A percentile compares a stretch with the other conserved stretches of the same genome.
Evolutionary conservation across 192 early-diverging fungal genomes (phyloP).

Genomic region (Dimargaris cristalligena): DNA sequence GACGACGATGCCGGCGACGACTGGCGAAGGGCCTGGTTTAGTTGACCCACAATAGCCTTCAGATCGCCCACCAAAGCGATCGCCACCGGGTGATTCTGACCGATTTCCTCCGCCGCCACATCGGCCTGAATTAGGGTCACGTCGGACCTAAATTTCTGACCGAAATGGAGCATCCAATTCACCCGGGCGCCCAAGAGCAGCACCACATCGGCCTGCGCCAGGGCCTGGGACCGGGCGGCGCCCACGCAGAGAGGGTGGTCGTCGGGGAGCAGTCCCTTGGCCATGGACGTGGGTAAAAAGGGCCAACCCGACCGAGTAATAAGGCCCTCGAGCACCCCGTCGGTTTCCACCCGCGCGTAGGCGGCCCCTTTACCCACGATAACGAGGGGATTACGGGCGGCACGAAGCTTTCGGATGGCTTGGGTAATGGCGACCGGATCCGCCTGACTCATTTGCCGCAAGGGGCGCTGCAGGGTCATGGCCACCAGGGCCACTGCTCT

Average conservation of each 20-base stretch:
- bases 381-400: slow-evolving; percentile 38
- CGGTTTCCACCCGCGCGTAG: slow-evolving; percentile 43
- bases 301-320: slow-evolving; percentile 39
- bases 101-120: slow-evolving; percentile 43
- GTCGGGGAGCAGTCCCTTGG: slow-evolving; percentile 53
- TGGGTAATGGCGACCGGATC: slow-evolving; percentile 24
- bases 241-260: slow-evolving; percentile 38
- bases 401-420: slow-evolving; percentile 25
- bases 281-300: slow-evolving; percentile 57
- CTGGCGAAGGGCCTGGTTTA: slow-evolving; percentile 16
- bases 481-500: background rate
- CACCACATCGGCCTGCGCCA: slow-evolving; percentile 48
- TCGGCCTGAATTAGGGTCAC: slow-evolving; percentile 60
- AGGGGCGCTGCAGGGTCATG: slow-evolving; percentile 8
- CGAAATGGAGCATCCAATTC: slow-evolving; percentile 68
- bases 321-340: slow-evolving; percentile 33
- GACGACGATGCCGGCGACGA: background rate
- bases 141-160: slow-evolving; percentile 28
- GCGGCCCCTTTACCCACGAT: slow-evolving; percentile 61
- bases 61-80: slow-evolving; percentile 44
- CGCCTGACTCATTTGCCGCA: slow-evolving; percentile 18
- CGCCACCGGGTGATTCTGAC: slow-evolving; percentile 30
- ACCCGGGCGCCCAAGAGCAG: slow-evolving; percentile 45
- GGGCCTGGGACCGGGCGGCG: slow-evolving; percentile 43
- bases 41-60: slow-evolving; percentile 32